Base-by-base conservation (phyloP, 495 filamentous ascomycete genomes). In the Aspergillus bertholletiae region DNA sequence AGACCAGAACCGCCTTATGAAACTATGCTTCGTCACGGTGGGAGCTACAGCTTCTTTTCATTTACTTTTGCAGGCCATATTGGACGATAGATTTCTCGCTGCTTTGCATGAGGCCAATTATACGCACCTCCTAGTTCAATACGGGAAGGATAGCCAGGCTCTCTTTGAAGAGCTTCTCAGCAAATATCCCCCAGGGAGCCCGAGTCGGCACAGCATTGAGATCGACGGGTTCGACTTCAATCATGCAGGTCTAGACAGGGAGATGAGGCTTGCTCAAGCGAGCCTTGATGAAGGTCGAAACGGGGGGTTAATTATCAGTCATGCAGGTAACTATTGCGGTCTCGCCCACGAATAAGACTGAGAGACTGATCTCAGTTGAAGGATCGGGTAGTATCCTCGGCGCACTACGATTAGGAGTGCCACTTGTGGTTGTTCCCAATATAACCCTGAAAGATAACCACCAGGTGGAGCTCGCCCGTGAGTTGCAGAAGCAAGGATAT, bases 351-450 rank as follows among this genome's bases (percentile, higher is more conserved):
- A 2, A 2, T 37, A 15, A n/a, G 13, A 2, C 13, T 17, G 28
- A 46, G 35, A 51, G 30, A 48, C 34, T 47, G 37, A 54, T 44
- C 20, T 64, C 51, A 58, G 11, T 54, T 35, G 17, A 46, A 96
- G 92, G 92, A 52, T 90, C 92, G 21, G 94, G 94, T 13, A 88
- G 88, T n/a, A 89, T 97, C 22, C 76, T 96, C 1, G 90, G 88
- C 65, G 90, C 84, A 0, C 75, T 95, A 26, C 80, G 90, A 27
- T 61, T 81, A 17, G 76, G 78, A 17, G 75, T 88, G 0, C 83
- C 86, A 5, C 67, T 96, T 26, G 82, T 97, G 43, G 89, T 95
- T 3, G 92, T 98, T 21, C 90, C 92, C 7, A 98, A 98, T 68
- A 72, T 82, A 7, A 73, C 75, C 2, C 80, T 98, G 5, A 84